Evolutionary conservation across 2,329 filamentous ascomycete species (phyloP), one percentile per base, ranked within the genome.

Genomic region (Cercospora janseana): DNA sequence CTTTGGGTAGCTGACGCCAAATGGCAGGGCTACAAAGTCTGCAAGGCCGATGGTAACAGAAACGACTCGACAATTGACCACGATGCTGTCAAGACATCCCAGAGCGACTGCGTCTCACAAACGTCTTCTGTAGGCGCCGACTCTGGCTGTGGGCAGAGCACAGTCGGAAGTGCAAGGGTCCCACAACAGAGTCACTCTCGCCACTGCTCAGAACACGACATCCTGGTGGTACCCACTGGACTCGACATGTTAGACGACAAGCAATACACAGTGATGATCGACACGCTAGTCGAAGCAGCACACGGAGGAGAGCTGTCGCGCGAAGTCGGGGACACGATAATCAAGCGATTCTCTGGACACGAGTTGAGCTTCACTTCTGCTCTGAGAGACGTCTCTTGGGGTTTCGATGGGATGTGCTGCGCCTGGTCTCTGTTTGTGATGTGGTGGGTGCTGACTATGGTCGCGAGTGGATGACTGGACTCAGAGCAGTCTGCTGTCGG

Each of bases 311-410:
- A 45, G 28, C n/a, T 45, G 27, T 23, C 42, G 12, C 28, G 27
- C 8, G 28, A 45, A 10, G 18, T 35, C 20, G 29, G 42, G 16
- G 42, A 45, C 42, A 23, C 4, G 9, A 45, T 45, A 4, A 9
- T 45, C 7, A 45, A 45, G 29, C 28, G 42, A 18, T 45, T 45
- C 42, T 23, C 26, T 16, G n/a, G 42, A 21, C 18, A 23, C n/a
- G 7, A 24, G 3, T 21, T 24, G 42, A 35, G 42, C 42, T 35
- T 32, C 21, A 29, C 6, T 4, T 12, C 16, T 15, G 42, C 42
- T 18, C 12, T 45, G 42, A 28, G 21, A 20, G 42, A 45, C 26
- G 42, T 45, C 24, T 45, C 28, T 13, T 45, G 42, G 28, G 21
- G 28, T 21, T 15, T 24, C 10, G 42, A 34, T 12, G 42, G 42